Percentiles rank a stretch among this genome's conserved stretches.
Conservation (phyloP, 2,329 filamentous ascomycete genomes). For the Sporothrix dimorphospora region DNA sequence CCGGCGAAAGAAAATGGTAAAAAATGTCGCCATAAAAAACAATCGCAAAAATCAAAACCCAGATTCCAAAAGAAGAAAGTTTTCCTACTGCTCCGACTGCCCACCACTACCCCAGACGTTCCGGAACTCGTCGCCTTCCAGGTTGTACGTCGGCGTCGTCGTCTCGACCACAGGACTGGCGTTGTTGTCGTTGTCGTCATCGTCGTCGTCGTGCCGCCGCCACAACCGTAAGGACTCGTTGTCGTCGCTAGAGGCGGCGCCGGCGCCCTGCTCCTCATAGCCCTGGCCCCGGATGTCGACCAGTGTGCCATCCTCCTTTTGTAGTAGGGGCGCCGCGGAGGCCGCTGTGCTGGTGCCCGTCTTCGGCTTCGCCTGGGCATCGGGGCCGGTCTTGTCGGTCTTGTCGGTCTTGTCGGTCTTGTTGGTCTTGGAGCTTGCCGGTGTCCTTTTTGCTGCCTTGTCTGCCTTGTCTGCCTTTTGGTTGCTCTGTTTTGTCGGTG, state of each 20-base stretch:
- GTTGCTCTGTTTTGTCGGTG: background rate
- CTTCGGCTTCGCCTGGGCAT: background rate
- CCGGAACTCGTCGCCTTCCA: conserved; percentile 34
- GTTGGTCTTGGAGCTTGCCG: background rate
- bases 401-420: background rate
- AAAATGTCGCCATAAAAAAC: background rate
- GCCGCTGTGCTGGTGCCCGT: background rate
- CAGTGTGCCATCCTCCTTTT: background rate
- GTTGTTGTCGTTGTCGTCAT: background rate
- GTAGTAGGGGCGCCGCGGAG: background rate
- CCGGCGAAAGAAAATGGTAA: background rate
- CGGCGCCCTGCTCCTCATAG: background rate
- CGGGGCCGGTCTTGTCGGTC: background rate
- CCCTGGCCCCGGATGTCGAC: background rate
- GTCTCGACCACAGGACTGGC: background rate
- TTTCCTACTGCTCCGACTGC: background rate
- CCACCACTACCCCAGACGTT: conserved; percentile 34
- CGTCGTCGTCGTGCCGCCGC: conserved; percentile 26
- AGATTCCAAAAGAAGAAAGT: background rate
- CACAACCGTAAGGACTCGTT: conserved; percentile 35
- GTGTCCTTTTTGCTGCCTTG: background rate
- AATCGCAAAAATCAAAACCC: background rate
- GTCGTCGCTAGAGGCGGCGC: conserved; percentile 2
- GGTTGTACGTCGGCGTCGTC: conserved; percentile 31
- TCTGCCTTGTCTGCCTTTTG: background rate